phyloP scores from a whole-genome alignment of 1,284 basidiomycete genomes.

The Sporisorium exsertum region DNA sequence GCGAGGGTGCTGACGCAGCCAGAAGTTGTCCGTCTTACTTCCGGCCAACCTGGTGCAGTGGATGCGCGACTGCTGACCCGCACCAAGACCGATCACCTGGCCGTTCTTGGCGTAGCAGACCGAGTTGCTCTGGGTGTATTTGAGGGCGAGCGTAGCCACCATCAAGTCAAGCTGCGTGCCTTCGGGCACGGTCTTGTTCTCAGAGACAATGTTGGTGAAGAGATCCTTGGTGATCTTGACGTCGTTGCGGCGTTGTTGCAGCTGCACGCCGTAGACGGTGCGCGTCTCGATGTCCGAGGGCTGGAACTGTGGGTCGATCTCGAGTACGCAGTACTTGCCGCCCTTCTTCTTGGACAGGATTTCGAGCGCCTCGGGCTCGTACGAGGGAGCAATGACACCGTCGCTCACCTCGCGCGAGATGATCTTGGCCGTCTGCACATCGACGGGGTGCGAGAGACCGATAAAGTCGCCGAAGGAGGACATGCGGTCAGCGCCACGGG shows the following conservation, averaged over 20 bases:
- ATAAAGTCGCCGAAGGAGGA: conserved; percentile 99
- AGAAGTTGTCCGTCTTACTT: conserved; percentile 98
- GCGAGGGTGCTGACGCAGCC: conserved; percentile 95
- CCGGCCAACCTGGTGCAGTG: conserved; percentile 99
- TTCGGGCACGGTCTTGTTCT: conserved; percentile 78
- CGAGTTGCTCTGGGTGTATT: conserved; percentile 99
- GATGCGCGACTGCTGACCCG: conserved; percentile 97
- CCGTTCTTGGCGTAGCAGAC: conserved; percentile 96
- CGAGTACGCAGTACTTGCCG: conserved; percentile 97
- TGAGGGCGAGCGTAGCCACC: conserved; percentile 89
- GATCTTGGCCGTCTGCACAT: conserved; percentile 92
- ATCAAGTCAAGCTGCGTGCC: conserved; percentile 63
- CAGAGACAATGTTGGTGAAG: conserved; percentile 88
- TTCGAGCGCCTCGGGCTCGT: conserved; percentile 87
- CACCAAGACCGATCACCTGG: conserved; percentile 93
- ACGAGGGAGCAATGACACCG: conserved; percentile 96
- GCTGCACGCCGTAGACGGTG: conserved; percentile 91
- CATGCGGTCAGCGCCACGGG: conserved; percentile 98
- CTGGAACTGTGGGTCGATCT: conserved; percentile 66
- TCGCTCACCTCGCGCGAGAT: conserved; percentile 98
- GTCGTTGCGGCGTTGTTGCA: conserved; percentile 93
- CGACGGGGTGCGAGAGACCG: conserved; percentile 90
- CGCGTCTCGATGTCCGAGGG: conserved; percentile 79
- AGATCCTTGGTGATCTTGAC: conserved; percentile 84
- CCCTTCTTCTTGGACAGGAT: conserved; percentile 95